Conservation (phyloP, 768 basidiomycete genomes). For the Boletus tomentosulus region DNA sequence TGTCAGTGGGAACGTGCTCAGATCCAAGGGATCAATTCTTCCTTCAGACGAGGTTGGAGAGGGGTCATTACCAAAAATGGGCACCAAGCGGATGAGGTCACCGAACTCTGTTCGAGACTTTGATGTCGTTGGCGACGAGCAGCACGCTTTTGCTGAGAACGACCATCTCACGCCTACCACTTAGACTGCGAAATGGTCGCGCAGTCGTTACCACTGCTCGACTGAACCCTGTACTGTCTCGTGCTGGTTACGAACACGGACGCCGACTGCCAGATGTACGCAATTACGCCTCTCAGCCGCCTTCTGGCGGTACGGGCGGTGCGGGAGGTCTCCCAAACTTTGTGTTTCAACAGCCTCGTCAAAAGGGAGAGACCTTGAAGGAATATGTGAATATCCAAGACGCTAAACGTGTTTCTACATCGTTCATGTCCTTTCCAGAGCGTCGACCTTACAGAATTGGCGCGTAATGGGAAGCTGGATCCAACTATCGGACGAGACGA, state of each 20-base stretch:
- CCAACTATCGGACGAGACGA: conserved; percentile 89
- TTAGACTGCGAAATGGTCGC: conserved; percentile 20
- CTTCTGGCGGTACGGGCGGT: conserved; percentile 35
- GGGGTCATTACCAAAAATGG: neutral
- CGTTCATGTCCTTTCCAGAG: conserved; percentile 43
- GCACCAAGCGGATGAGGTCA: too few relatives aligned
- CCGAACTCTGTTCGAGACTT: neutral
- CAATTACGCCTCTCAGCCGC: conserved; percentile 47
- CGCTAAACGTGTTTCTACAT: neutral
- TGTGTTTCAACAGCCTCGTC: conserved; percentile 51
- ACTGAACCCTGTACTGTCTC: neutral
- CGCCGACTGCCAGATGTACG: conserved; percentile 18
- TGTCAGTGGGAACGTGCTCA: too few relatives aligned
- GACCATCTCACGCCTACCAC: conserved; percentile 10
- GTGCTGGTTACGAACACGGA: neutral
- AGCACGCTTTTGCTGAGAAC: neutral
- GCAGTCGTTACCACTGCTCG: conserved; percentile 5
- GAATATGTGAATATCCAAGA: conserved; percentile 56
- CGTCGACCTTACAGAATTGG: conserved; percentile 79
- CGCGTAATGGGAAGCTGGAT: conserved; percentile 80
- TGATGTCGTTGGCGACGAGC: conserved; percentile 10
- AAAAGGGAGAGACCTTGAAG: conserved; percentile 83
- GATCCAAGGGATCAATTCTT: too few relatives aligned
- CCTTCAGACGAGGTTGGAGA: too few relatives aligned
- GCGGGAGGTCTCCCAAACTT: conserved; percentile 51